Percentiles rank a stretch among this genome's conserved stretches.
Conservation (phyloP, 345 rosid species). For the Bruguiera gymnorhiza region DNA sequence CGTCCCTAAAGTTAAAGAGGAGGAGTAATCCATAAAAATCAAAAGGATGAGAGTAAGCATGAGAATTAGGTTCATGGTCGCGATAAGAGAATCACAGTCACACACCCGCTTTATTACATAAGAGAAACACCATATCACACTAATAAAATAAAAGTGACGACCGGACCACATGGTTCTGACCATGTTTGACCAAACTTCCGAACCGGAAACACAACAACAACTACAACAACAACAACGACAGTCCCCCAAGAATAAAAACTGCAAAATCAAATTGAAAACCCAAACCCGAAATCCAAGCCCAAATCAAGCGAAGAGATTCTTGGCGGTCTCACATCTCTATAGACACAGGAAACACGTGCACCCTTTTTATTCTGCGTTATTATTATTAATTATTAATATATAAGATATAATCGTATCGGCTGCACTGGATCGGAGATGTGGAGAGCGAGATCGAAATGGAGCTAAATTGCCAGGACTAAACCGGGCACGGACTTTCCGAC, state of each 20-base stretch:
- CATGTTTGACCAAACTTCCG: not conserved
- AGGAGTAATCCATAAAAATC: no score
- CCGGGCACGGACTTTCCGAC: slow-evolving; percentile 93
- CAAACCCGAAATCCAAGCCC: not conserved
- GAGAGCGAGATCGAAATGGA: no score
- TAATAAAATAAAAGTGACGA: not conserved
- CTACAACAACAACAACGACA: not conserved
- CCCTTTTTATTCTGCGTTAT: slow-evolving; percentile 10
- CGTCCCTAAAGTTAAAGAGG: no score
- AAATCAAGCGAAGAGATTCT: slow-evolving; percentile 1
- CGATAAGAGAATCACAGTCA: not conserved
- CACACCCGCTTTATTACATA: slow-evolving; percentile 18
- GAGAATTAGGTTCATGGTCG: no score
- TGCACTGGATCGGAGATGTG: slow-evolving; percentile 23
- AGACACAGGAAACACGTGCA: slow-evolving; percentile 16
- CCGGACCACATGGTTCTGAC: slow-evolving; percentile 3
- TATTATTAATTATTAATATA: not conserved
- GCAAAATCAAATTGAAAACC: not conserved
- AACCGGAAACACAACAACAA: not conserved
- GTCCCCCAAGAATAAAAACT: not conserved
- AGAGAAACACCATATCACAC: not conserved
- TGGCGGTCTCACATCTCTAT: slow-evolving; percentile 26
- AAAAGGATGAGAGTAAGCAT: no score
- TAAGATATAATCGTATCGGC: slow-evolving; percentile 8
- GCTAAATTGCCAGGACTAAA: slow-evolving; percentile 67